phyloP scores from a whole-genome alignment of 768 basidiomycete species.

The Lenzites betulinus region DNA sequence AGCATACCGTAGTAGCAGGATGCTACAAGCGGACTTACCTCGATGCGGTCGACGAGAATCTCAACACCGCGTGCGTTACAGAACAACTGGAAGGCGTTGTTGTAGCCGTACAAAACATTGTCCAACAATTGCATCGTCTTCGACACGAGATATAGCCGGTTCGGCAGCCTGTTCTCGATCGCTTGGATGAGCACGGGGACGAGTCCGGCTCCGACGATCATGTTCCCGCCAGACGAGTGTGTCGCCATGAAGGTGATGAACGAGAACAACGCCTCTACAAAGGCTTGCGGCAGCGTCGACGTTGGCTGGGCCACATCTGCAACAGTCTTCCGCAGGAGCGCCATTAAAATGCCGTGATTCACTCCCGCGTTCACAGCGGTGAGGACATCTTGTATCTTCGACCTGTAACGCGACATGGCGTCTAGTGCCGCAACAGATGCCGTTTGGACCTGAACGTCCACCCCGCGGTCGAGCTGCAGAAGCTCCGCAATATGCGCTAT shows the following conservation, averaged over 20 bases:
- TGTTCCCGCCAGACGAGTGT: conserved; percentile 82
- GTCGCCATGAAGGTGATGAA: conserved; percentile 88
- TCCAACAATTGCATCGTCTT: conserved; percentile 93
- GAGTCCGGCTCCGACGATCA: conserved; percentile 94
- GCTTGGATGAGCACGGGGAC: conserved; percentile 88
- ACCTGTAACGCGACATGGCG: conserved; percentile 82
- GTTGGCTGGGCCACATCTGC: conserved; percentile 67
- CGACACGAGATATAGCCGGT: conserved; percentile 74
- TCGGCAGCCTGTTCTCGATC: conserved; percentile 73
- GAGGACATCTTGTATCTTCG: conserved; percentile 82
- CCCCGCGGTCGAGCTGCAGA: conserved; percentile 73
- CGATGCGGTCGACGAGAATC: conserved; percentile 81
- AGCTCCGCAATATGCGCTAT: conserved; percentile 88
- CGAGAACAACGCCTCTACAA: conserved; percentile 81
- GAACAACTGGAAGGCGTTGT: conserved; percentile 86
- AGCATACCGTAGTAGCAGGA: background rate
- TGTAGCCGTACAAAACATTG: conserved; percentile 86
- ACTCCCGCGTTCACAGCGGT: conserved; percentile 93
- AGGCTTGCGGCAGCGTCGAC: conserved; percentile 68
- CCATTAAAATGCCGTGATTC: conserved; percentile 94
- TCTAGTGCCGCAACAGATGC: conserved; percentile 90
- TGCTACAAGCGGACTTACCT: conserved; percentile 60
- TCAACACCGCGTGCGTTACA: conserved; percentile 84
- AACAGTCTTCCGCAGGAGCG: conserved; percentile 80
- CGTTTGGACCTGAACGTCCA: conserved; percentile 75